phyloP scores from a whole-genome alignment of 2,329 filamentous ascomycete genomes.

The Didymella arachidicola region DNA sequence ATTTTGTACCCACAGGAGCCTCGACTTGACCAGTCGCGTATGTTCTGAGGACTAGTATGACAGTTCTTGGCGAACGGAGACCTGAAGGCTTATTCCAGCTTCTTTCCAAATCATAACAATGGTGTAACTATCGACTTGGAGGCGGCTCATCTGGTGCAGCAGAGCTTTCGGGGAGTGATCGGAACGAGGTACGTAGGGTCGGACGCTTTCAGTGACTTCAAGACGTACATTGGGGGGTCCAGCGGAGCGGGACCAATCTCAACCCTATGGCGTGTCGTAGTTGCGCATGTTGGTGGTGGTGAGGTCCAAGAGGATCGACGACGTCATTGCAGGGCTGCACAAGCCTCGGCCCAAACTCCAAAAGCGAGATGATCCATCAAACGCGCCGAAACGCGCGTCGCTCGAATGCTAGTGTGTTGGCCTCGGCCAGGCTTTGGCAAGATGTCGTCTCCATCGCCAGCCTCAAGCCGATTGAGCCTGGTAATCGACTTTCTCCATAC shows the following conservation, averaged over 20 bases:
- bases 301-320: not conserved
- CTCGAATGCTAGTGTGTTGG: not conserved
- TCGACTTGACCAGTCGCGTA: not conserved
- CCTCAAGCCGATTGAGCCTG: not conserved
- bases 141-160: not conserved
- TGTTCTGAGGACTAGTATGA: not conserved
- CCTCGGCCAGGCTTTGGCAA: not conserved
- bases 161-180: not conserved
- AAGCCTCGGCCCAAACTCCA: slow-evolving; percentile 8
- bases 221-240: not conserved
- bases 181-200: too few relatives aligned
- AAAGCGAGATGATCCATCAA: slow-evolving; percentile 1
- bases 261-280: not conserved
- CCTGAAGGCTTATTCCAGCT: not conserved
- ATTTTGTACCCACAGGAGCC: not conserved
- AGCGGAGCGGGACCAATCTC: not conserved
- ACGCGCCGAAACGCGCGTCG: slow-evolving; percentile 13
- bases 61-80: not conserved
- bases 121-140: not conserved
- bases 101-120: not conserved
- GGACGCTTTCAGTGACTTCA: not conserved
- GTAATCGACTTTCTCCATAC: slow-evolving; percentile 6
- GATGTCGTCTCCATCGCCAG: not conserved
- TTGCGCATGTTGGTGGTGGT: not conserved
- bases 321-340: slow-evolving; percentile 1